Conservation (phyloP, 73 alveolate genomes). For the Paraurostyla sp. region DNA sequence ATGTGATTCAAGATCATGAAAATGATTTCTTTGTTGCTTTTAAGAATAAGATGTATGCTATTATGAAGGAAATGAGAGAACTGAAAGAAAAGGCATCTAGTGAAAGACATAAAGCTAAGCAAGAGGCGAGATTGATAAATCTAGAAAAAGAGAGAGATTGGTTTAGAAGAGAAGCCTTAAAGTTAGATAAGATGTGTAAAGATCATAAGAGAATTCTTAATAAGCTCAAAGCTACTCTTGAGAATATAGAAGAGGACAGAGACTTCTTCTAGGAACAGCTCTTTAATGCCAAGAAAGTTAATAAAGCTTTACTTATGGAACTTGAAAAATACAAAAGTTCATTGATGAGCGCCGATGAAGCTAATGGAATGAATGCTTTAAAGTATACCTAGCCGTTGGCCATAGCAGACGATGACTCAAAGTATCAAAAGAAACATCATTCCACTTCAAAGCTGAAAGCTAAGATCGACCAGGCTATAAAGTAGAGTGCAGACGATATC, state of each 20-base stretch:
- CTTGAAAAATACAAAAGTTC: constrained; percentile 30
- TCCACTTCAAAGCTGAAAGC: constrained; percentile 11
- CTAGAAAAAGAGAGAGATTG: constrained; percentile 73
- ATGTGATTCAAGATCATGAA: constrained; percentile 69
- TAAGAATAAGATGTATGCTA: constrained; percentile 69
- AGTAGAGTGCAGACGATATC: constrained; percentile 15
- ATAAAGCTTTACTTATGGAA: constrained; percentile 69
- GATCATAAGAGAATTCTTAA: constrained; percentile 53
- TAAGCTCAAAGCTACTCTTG: constrained; percentile 60
- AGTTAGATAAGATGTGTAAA: constrained; percentile 73
- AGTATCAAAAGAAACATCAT: not conserved
- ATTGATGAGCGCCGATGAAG: constrained; percentile 5
- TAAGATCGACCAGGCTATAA: constrained; percentile 8
- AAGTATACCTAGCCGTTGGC: constrained; percentile 41
- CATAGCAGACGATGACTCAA: not conserved
- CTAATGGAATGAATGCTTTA: not conserved
- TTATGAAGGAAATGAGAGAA: constrained; percentile 71
- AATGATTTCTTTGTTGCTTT: constrained; percentile 74
- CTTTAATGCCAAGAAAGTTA: constrained; percentile 61
- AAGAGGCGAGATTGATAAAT: constrained; percentile 52
- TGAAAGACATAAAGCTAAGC: constrained; percentile 63
- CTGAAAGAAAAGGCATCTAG: constrained; percentile 67
- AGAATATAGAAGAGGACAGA: constrained; percentile 74
- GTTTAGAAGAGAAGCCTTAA: constrained; percentile 73
- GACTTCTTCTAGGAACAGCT: constrained; percentile 73